Base-by-base conservation (phyloP, 2,329 filamentous ascomycete species). In the Talaromyces sp. region DNA sequence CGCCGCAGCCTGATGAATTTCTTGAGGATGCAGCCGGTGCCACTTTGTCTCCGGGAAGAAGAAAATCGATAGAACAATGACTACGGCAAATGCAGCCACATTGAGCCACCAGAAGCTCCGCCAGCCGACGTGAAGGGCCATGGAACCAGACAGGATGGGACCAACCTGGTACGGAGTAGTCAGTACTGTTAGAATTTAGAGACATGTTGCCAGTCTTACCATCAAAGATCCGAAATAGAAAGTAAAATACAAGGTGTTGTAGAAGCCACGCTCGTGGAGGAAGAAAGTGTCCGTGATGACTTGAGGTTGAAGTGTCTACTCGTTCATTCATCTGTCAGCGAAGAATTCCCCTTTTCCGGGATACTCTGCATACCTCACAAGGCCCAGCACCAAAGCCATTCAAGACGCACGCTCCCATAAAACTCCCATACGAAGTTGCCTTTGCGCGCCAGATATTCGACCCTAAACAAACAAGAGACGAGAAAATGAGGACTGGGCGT, bases 21-120 rank as follows among this genome's bases (percentile, higher is more conserved):
- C 69, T 53, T 62, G 63, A 0, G 69, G 67, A 57, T 79, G 74
- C 4, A 64, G 60, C 13, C 85, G 82, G 58, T 82, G 79, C 73
- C 80, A 88, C 63, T 82, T 83, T 0, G 86, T 88, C 68, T 89
- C 86, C 0, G 86, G 86, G 65, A 87, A 87, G 66, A 84, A 74
- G 67, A 86, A 84, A 26, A 87, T 69, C 31, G 82, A 77, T 67
- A 84, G 74, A 5, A 86, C 32, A 21, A 82, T 72, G 0, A 80
- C 79, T 3, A 82, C 66, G 1, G 74, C 80, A 2, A 85, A 71
- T 1, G 88, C 56, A 1, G 70, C 85, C 2, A 84, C 81, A 64
- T 87, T 86, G 63, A 88, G 75, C 85, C 85, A 88, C 83, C 84
- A 88, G 69, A 88, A 88, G 66, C 76, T 84, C 32, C 84, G 77